Evolutionary conservation across 23 red algal species (phyloP).

Genomic region (Chondrus crispus): DNA sequence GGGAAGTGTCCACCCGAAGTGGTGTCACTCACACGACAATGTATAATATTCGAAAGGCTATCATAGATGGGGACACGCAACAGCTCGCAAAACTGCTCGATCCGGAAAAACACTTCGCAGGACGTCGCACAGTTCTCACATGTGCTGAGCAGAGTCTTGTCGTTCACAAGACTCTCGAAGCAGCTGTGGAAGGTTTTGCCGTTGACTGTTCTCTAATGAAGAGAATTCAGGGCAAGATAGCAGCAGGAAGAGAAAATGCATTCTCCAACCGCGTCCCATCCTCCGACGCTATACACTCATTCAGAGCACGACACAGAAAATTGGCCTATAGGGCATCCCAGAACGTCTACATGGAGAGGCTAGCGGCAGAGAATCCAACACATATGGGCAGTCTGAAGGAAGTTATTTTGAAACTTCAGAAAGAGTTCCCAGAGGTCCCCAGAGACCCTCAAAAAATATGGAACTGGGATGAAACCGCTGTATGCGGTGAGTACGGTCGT

Average conservation of each 20-base stretch:
- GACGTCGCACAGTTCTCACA: background rate
- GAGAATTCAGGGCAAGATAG: background rate
- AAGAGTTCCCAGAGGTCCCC: background rate
- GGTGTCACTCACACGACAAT: too few species aligned
- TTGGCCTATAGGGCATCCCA: background rate
- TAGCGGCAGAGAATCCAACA: background rate
- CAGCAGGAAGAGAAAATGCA: background rate
- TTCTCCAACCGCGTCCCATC: background rate
- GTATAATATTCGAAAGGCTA: too few species aligned
- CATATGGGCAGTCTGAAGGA: background rate
- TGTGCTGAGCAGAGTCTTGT: background rate
- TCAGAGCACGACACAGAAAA: background rate
- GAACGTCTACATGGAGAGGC: background rate
- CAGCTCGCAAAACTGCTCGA: background rate
- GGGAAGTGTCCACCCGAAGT: too few species aligned
- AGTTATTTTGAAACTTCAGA: background rate
- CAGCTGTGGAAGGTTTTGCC: background rate
- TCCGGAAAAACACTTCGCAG: background rate
- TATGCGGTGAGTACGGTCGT: background rate
- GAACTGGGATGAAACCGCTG: conserved; percentile 7
- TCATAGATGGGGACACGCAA: too few species aligned
- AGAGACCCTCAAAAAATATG: background rate
- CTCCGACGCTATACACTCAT: background rate
- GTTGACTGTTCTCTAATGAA: background rate
- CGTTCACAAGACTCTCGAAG: background rate